Percentiles rank a stretch among this genome's conserved stretches.
Conservation (phyloP, 176 grass and related monocot species). For the Dendrocalamus sinicus region DNA sequence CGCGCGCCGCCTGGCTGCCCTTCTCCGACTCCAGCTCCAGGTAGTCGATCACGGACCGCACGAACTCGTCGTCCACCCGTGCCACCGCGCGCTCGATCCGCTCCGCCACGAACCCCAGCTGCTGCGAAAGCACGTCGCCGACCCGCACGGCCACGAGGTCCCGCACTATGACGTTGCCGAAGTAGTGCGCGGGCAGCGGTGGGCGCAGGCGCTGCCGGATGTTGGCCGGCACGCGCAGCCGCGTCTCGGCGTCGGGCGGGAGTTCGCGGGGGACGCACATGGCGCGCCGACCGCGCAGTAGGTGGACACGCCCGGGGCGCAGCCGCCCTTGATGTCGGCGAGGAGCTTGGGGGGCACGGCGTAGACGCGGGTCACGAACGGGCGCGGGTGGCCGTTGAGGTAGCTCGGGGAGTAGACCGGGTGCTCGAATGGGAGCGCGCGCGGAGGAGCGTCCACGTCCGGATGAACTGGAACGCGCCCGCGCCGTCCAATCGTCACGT, state of each 20-base stretch:
- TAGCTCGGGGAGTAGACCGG: slow-evolving; percentile 61
- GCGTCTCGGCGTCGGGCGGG: slow-evolving; percentile 41
- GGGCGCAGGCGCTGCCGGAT: slow-evolving; percentile 63
- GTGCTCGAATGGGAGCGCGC: slow-evolving; percentile 71
- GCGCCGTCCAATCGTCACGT: slow-evolving; percentile 67
- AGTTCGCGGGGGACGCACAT: slow-evolving; percentile 65
- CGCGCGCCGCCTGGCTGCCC: slow-evolving; percentile 60
- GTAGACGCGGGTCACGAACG: slow-evolving; percentile 63
- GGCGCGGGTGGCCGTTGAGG: slow-evolving; percentile 42
- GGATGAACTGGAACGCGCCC: too few species aligned
- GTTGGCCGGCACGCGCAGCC: slow-evolving; percentile 67
- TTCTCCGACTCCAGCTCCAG: slow-evolving; percentile 59
- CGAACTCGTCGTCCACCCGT: slow-evolving; percentile 61
- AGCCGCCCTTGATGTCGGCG: slow-evolving; percentile 44
- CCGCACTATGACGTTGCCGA: slow-evolving; percentile 74
- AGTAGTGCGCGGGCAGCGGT: slow-evolving; percentile 49
- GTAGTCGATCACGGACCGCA: slow-evolving; percentile 67
- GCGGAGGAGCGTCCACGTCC: not conserved
- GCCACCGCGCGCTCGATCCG: slow-evolving; percentile 51
- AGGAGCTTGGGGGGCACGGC: slow-evolving; percentile 54
- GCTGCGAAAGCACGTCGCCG: slow-evolving; percentile 48
- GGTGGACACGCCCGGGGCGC: slow-evolving; percentile 57
- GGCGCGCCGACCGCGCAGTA: slow-evolving; percentile 84
- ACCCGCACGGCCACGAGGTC: slow-evolving; percentile 52
- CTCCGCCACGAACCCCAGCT: slow-evolving; percentile 50